These are phyloP conservation scores for Globisporangium spiculum DNA, from an alignment of 352 stramenopile species.

Conservation along the genomic window DNA sequence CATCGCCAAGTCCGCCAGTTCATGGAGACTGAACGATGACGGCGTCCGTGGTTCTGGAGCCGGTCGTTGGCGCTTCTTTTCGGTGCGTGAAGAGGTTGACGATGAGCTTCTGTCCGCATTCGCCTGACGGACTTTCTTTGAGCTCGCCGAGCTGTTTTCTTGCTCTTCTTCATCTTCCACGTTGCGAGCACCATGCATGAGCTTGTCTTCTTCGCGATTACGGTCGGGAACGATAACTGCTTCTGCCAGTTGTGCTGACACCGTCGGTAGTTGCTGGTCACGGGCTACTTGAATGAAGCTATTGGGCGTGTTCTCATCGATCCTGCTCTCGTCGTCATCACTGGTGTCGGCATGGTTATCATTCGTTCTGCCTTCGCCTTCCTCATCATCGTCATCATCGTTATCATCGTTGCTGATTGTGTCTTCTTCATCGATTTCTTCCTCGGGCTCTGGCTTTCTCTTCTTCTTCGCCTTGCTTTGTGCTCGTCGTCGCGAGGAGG, in stretches of 20 bases:
- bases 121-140: not conserved
- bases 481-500: not conserved
- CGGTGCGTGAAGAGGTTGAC: not conserved
- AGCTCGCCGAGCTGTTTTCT: not conserved
- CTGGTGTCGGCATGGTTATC: not conserved
- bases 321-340: not conserved
- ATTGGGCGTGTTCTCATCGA: not conserved
- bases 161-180: not conserved
- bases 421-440: not conserved
- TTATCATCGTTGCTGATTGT: not conserved
- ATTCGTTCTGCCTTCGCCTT: not conserved
- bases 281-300: conserved; percentile 1
- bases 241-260: not conserved
- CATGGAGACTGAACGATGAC: conserved; percentile 7
- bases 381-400: not conserved
- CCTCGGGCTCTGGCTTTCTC: not conserved
- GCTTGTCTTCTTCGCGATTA: not conserved
- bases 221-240: not conserved
- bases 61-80: conserved; percentile 2
- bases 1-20: conserved; percentile 12
- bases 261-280: not conserved
- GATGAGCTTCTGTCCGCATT: not conserved
- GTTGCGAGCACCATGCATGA: not conserved
- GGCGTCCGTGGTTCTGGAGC: not conserved
- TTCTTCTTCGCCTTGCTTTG: not conserved